Evolutionary conservation across 2,329 filamentous ascomycete genomes (phyloP).

Genomic region (Aspergillus sp.): DNA sequence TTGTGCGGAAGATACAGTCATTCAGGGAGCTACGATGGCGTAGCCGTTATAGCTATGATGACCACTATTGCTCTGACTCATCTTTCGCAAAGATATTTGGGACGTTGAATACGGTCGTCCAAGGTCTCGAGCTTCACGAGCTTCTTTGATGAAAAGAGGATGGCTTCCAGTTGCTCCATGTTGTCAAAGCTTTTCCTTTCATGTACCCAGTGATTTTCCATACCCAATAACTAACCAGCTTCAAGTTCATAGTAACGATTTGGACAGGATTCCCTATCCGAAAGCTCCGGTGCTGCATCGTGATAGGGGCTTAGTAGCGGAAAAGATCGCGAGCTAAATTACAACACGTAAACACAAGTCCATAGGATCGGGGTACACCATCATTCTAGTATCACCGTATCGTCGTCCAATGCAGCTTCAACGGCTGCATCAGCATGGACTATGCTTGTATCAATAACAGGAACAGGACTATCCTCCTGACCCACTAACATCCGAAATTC

Average conservation of each 20-base stretch:
- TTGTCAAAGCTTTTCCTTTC: background rate
- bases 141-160: background rate
- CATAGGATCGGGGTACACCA: too few relatives aligned
- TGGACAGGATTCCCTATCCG: too few relatives aligned
- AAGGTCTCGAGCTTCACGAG: background rate
- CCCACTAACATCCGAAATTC: background rate
- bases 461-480: background rate
- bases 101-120: background rate
- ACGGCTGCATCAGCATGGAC: background rate
- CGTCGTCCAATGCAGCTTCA: background rate
- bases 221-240: too few relatives aligned
- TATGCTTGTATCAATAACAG: background rate
- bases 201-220: too few relatives aligned
- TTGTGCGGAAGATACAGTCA: conserved; percentile 8
- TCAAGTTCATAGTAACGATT: too few relatives aligned
- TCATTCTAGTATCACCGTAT: too few relatives aligned
- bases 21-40: conserved; percentile 11
- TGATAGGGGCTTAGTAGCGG: too few relatives aligned
- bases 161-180: background rate
- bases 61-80: background rate
- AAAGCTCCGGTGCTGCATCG: too few relatives aligned
- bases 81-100: background rate
- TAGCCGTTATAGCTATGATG: background rate
- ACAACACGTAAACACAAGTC: too few relatives aligned
- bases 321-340: too few relatives aligned